phyloP scores from a whole-genome alignment of 1,139 yeast genomes.

The Suhomyces ambrosiae region DNA sequence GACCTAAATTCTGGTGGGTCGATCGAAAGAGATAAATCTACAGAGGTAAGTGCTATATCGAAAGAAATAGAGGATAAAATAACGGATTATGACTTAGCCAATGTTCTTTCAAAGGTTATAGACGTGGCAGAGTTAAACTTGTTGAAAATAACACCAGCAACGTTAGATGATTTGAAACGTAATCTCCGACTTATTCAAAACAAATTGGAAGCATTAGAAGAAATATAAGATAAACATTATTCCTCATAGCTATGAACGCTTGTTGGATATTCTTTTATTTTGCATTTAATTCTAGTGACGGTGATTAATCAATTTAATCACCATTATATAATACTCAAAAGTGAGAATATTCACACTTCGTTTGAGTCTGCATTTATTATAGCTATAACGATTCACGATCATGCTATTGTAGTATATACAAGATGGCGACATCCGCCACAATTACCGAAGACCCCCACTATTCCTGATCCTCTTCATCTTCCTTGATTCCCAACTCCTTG shows the following conservation, averaged over 20 bases:
- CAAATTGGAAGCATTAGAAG: neutral
- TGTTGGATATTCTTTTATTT: too few species aligned
- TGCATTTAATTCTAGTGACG: too few species aligned
- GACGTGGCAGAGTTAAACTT: slow-evolving; percentile 4
- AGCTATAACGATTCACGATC: too few species aligned
- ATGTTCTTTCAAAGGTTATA: slow-evolving; percentile 4
- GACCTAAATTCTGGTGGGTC: neutral
- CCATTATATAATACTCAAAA: too few species aligned
- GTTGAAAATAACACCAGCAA: slow-evolving; percentile 1
- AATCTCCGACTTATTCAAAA: neutral
- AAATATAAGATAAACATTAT: neutral
- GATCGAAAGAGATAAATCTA: neutral
- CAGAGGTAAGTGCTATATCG: neutral
- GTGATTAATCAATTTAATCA: too few species aligned
- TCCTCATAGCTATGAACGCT: too few species aligned
- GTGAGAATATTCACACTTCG: too few species aligned
- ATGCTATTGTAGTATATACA: too few species aligned
- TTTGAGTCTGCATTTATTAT: too few species aligned
- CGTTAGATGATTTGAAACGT: slow-evolving; percentile 6
- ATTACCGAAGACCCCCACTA: neutral
- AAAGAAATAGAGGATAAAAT: slow-evolving; percentile 3
- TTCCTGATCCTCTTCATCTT: slow-evolving; percentile 19
- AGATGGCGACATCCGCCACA: neutral
- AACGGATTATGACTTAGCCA: slow-evolving; percentile 4
- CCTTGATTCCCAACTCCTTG: slow-evolving; percentile 60